Conservation (phyloP, 1,284 basidiomycete species). For the Stygiomarasmius scandens region DNA sequence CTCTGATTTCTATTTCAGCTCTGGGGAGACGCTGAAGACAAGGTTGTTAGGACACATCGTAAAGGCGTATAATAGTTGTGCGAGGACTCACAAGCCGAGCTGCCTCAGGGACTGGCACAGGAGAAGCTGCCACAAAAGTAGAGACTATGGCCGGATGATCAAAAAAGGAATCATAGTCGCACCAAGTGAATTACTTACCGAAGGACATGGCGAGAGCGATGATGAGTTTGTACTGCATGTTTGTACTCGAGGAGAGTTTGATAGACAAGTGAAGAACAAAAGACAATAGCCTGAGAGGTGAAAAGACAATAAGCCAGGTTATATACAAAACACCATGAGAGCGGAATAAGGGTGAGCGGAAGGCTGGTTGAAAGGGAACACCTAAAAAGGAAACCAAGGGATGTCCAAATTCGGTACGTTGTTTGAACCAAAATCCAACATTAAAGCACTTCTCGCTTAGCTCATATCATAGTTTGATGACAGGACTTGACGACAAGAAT, state of each 20-base stretch:
- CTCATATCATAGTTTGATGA: no score
- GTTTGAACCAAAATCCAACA: not conserved
- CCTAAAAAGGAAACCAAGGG: conserved; percentile 4
- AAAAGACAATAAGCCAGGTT: conserved; percentile 9
- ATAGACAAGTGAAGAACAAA: not conserved
- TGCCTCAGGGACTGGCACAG: not conserved
- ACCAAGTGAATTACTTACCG: not conserved
- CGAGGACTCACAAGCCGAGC: not conserved
- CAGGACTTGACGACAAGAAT: no score
- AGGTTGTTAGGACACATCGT: not conserved
- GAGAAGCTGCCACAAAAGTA: conserved; percentile 12
- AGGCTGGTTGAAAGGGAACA: conserved; percentile 7
- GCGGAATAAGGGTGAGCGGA: not conserved
- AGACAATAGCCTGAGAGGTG: conserved; percentile 8
- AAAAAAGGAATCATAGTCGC: not conserved
- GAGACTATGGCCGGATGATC: not conserved
- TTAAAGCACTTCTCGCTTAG: not conserved
- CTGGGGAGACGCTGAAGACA: not conserved
- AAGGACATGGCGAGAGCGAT: conserved; percentile 6
- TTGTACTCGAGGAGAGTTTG: not conserved
- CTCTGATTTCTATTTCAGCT: not conserved
- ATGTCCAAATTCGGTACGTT: conserved; percentile 1
- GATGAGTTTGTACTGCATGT: conserved; percentile 11
- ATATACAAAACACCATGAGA: conserved; percentile 7
- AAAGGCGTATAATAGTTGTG: no score